Base-by-base conservation (phyloP, 768 basidiomycete species). In the Sistotremastrum niveocremeum region DNA sequence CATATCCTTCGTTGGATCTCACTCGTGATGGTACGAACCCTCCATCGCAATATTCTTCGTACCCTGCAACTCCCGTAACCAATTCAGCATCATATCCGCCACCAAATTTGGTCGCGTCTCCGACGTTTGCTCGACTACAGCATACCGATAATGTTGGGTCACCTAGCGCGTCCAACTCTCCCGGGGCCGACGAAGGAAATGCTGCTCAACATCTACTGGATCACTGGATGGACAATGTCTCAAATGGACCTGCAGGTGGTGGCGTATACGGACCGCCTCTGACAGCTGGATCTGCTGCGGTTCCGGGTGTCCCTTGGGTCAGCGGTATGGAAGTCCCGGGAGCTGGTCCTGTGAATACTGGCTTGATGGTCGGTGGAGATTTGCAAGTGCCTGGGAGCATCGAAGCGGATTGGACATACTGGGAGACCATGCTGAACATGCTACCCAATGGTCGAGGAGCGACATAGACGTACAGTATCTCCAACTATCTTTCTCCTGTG, bases 161-260 rank as follows among this genome's bases (percentile, higher is more conserved):
- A 43, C 20, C 38, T 34, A n/a, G 37, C 38, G 33, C 37, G 6
- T 12, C 4, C n/a, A 85, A 83, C 56, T 84, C 81, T 2, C 60
- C 59, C 43, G 70, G 65, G 47, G 79, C 72, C 39, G 86, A 87
- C 41, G 85, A 83, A 7, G 79, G 86, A 56, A 77, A 73, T 29
- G 68, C 80, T 5, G 84, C 85, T 3, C 86, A 90, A 56, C 74
- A 74, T 7, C 59, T 90, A 46, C 65, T 90, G 41, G 85, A 90
- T 59, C 81, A 87, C 50, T 89, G 87, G 86, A 83, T 77, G 56
- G 81, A 79, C 50, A 77, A 79, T n/a, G 74, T 86, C 52, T 82
- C 76, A 56, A 81, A 79, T 48, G 72, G 77, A 7, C 70, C 73
- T 2, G 66, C 20, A 68, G 69, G 31, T 68, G 66, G 42, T 58